Conservation (phyloP, 495 filamentous ascomycete genomes). For the Lasiosphaeria ovina region DNA sequence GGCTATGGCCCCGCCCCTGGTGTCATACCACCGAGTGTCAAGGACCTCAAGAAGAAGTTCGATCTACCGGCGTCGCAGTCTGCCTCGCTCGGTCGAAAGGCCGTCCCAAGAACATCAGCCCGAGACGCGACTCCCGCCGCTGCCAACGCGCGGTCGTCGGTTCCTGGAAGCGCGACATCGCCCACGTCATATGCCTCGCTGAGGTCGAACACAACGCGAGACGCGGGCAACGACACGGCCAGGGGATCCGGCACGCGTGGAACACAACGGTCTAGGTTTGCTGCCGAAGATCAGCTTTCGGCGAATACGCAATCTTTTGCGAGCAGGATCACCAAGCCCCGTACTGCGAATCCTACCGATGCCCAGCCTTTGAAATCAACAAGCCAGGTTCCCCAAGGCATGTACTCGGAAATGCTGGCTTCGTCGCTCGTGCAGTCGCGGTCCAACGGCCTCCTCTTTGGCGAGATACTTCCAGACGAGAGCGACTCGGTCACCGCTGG, state of each 20-base stretch:
- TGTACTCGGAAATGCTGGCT: constrained; percentile 26
- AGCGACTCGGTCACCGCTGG: constrained; percentile 40
- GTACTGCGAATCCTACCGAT: constrained; percentile 36
- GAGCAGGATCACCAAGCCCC: constrained; percentile 50
- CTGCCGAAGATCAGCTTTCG: constrained; percentile 43
- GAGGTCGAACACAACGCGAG: constrained; percentile 36
- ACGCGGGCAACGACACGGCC: constrained; percentile 28
- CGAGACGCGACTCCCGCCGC: constrained; percentile 32
- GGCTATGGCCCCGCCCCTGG: constrained; percentile 22
- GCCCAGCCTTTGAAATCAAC: constrained; percentile 46
- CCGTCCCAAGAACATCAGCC: constrained; percentile 24
- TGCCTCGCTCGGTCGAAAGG: constrained; percentile 29
- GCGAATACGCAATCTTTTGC: constrained; percentile 52
- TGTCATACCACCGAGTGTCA: constrained; percentile 47
- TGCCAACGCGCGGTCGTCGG: constrained; percentile 30
- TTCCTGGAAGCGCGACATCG: constrained; percentile 19
- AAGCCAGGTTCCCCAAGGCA: constrained; percentile 38
- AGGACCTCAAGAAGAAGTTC: constrained; percentile 55
- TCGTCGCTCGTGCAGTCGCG: constrained; percentile 26
- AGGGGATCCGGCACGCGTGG: constrained; percentile 28
- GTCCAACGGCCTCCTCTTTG: constrained; percentile 46
- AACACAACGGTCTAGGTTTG: constrained; percentile 41
- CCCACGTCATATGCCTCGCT: constrained; percentile 34
- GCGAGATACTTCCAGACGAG: constrained; percentile 48
- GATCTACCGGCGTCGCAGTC: constrained; percentile 37